Conservation (phyloP, 805 yeast genomes). For the Torulaspora franciscae region DNA sequence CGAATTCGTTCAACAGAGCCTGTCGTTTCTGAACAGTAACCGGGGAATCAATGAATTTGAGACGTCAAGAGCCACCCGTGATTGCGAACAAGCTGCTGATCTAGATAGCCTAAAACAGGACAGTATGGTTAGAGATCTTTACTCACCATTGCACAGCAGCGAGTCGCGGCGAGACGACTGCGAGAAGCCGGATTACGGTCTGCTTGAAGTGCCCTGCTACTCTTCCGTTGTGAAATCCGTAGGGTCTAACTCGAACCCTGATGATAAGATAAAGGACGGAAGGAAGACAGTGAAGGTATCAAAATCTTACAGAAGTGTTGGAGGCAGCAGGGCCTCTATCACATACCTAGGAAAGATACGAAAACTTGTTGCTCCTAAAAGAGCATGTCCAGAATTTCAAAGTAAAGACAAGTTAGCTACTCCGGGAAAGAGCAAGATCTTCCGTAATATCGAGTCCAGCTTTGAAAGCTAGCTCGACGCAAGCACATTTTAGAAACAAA, state of each 20-base stretch:
- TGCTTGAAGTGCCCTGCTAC: background rate
- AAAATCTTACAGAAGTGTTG: slow-evolving; percentile 50
- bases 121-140: slow-evolving; percentile 35
- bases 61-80: slow-evolving; percentile 27
- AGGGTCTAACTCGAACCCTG: slow-evolving; percentile 38
- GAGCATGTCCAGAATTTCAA: slow-evolving; percentile 2
- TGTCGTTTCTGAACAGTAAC: slow-evolving; percentile 46
- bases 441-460: slow-evolving; percentile 19
- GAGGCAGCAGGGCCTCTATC: slow-evolving; percentile 54
- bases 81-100: slow-evolving; percentile 38
- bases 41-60: slow-evolving; percentile 34
- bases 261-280: slow-evolving; percentile 40
- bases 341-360: slow-evolving; percentile 45
- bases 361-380: slow-evolving; percentile 30
- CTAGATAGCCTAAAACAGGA: slow-evolving; percentile 43
- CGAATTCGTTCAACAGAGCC: slow-evolving; percentile 51
- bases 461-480: slow-evolving; percentile 15
- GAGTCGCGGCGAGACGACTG: background rate
- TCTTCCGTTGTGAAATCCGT: slow-evolving; percentile 45
- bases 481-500: background rate
- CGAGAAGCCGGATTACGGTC: background rate
- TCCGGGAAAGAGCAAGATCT: slow-evolving; percentile 12
- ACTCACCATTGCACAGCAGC: slow-evolving; percentile 20
- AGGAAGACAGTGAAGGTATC: slow-evolving; percentile 47
- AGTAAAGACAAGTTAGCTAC: background rate